A percentile compares a stretch with the other conserved stretches of the same genome.
phyloP scores from a whole-genome alignment of 768 basidiomycete species.

The Mycena rebaudengoi region DNA sequence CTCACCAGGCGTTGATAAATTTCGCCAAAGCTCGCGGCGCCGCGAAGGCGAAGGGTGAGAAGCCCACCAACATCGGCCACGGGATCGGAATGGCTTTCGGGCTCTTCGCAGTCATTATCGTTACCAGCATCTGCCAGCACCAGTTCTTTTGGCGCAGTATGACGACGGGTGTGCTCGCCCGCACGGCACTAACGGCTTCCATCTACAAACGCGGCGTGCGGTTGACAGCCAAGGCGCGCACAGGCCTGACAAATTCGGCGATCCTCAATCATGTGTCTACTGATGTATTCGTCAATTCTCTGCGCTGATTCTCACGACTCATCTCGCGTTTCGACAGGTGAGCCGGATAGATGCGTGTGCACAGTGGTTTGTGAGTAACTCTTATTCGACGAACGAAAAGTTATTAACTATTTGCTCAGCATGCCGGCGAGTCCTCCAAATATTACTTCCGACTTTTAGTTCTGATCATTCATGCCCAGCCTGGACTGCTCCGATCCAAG shows the following conservation, averaged over 20 bases:
- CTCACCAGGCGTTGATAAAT: constrained; percentile 69
- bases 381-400: no score
- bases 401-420: no score
- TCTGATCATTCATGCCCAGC: constrained; percentile 45
- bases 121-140: constrained; percentile 66
- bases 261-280: constrained; percentile 72
- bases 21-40: constrained; percentile 59
- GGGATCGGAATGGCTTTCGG: constrained; percentile 70
- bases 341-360: constrained; percentile 67
- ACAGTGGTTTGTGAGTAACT: constrained; percentile 78
- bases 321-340: no score
- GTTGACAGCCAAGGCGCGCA: constrained; percentile 71
- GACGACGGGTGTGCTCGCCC: constrained; percentile 71
- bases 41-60: constrained; percentile 45
- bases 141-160: constrained; percentile 83
- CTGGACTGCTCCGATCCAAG: constrained; percentile 77
- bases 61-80: constrained; percentile 52
- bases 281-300: no score
- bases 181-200: constrained; percentile 72
- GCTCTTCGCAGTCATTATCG: constrained; percentile 57
- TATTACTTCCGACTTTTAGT: no score
- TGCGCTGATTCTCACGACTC: no score
- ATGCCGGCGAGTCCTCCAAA: no score
- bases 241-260: constrained; percentile 64
- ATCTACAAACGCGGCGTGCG: constrained; percentile 74